phyloP scores from a whole-genome alignment of 2,329 filamentous ascomycete species.

The Biscogniauxia marginata region DNA sequence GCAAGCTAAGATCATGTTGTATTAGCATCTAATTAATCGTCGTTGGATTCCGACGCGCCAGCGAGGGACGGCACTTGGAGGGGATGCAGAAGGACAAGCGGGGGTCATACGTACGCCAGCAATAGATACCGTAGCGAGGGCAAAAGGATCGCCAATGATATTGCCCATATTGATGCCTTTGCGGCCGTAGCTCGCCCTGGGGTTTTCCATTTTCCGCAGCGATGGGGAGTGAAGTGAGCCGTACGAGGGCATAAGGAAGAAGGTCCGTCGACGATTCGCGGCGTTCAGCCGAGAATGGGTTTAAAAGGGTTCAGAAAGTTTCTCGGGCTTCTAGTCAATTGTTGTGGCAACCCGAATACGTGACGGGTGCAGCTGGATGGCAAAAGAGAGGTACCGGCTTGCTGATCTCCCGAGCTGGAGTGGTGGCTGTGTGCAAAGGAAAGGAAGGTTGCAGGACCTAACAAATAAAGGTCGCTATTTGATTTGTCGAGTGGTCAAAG shows the following conservation, averaged over 20 bases:
- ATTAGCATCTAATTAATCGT: slow-evolving; percentile 13
- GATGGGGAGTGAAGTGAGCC: slow-evolving; percentile 71
- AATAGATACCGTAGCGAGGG: slow-evolving; percentile 90
- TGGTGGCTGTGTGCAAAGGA: slow-evolving; percentile 17
- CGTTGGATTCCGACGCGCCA: neutral
- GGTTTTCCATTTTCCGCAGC: slow-evolving; percentile 76
- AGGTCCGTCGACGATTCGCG: slow-evolving; percentile 9
- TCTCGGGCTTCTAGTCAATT: neutral
- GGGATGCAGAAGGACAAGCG: slow-evolving; percentile 18
- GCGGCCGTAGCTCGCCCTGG: slow-evolving; percentile 53
- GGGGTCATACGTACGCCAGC: slow-evolving; percentile 66
- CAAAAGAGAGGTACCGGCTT: slow-evolving; percentile 11
- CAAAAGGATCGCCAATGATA: slow-evolving; percentile 94
- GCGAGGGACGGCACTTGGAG: slow-evolving; percentile 1
- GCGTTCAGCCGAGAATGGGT: slow-evolving; percentile 13
- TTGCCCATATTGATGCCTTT: slow-evolving; percentile 75
- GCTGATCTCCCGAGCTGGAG: slow-evolving; percentile 13
- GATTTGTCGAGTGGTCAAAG: slow-evolving; percentile 9
- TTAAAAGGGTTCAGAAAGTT: neutral
- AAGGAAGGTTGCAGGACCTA: slow-evolving; percentile 3
- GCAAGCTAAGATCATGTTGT: slow-evolving; percentile 64
- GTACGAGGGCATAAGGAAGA: slow-evolving; percentile 71
- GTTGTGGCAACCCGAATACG: slow-evolving; percentile 9
- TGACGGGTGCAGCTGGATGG: slow-evolving; percentile 12
- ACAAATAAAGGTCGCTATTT: slow-evolving; percentile 7